Evolutionary conservation across 2,329 filamentous ascomycete species (phyloP), one percentile per base, ranked within the genome.

Genomic region (Ceratocystis colombiana): DNA sequence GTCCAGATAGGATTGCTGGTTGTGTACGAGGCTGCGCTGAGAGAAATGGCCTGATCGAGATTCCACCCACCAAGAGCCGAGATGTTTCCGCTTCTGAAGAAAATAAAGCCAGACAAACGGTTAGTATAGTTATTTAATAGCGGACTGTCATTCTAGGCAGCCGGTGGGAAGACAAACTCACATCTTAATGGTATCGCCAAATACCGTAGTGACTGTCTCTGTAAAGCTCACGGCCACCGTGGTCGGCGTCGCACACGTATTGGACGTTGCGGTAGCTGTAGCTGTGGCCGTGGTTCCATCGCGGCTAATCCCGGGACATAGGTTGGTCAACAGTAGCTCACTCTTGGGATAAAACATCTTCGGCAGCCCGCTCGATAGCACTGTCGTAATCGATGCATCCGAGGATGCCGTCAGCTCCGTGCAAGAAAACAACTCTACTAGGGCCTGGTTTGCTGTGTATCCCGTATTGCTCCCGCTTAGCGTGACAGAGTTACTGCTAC

Each of bases 1-100:
- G 74, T 78, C 85, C 85, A 88, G 8, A 85, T 65, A 0, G 78
- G 80, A 68, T 83, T 79, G 3, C 74, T 72, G n/a, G 72, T 71
- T 0, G 81, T 83, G 72, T 87, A 87, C n/a, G 77, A 70, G 28
- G 75, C 72, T 0, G 83, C 80, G 1, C 77, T 80, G 5, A 88
- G 73, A 0, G 80, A 72, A 1, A 82, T 72, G 0, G 79, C 84
- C 3, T 74, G 71, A 0, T 71, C 69, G 0, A 78, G 75, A 50
- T 78, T 64, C 73, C 74, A 75, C 67, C 69, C 71, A 0, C 71
- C 71, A 2, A 75, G 70, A 63, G 73, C 74, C 75, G 81, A 82
- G 33, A 74, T 74, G 8, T 67, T 70, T 1, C 73, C 73, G 55
- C 59, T 3, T 70, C 71, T 67, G 28, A 7, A 30, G 25, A 12